A percentile compares a stretch with the other conserved stretches of the same genome.
Conservation (phyloP, 495 filamentous ascomycete species). For the Apiosordaria backusii region DNA sequence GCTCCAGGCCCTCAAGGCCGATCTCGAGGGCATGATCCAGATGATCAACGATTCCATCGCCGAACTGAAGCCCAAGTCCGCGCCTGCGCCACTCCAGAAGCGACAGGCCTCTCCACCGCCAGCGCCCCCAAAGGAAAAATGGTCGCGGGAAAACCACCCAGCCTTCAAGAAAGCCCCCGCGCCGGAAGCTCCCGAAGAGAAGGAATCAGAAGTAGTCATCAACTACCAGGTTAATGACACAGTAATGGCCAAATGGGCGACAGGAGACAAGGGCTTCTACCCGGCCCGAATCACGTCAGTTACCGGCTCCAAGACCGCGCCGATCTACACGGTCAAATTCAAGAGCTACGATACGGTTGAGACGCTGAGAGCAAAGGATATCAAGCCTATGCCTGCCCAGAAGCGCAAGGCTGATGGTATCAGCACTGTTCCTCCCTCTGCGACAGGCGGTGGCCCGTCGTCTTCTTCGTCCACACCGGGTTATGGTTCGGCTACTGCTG, state of each 20-base stretch:
- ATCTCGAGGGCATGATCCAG: conserved; percentile 81
- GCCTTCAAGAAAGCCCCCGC: conserved; percentile 57
- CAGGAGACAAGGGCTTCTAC: conserved; percentile 88
- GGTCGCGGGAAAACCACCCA: conserved; percentile 70
- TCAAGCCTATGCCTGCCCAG: conserved; percentile 72
- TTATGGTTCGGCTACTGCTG: conserved; percentile 18
- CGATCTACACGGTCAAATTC: conserved; percentile 92
- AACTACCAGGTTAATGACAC: conserved; percentile 84
- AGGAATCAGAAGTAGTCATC: conserved; percentile 41
- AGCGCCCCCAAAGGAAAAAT: conserved; percentile 52
- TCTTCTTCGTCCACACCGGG: conserved; percentile 26
- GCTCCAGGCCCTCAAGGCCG: conserved; percentile 70
- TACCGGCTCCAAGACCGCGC: conserved; percentile 81
- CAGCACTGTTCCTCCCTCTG: conserved; percentile 40
- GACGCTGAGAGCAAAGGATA: conserved; percentile 77
- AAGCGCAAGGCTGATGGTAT: conserved; percentile 90
- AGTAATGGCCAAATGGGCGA: conserved; percentile 84
- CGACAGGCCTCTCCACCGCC: conserved; percentile 41
- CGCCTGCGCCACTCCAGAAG: conserved; percentile 44
- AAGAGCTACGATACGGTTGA: conserved; percentile 85
- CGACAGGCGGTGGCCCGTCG: conserved; percentile 39
- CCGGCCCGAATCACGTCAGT: conserved; percentile 89
- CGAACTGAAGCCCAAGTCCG: conserved; percentile 59
- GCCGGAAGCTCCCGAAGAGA: conserved; percentile 40
- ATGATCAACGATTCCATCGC: conserved; percentile 74